phyloP scores from a whole-genome alignment of 2,329 filamentous ascomycete genomes.

The Fusarium compactum region DNA sequence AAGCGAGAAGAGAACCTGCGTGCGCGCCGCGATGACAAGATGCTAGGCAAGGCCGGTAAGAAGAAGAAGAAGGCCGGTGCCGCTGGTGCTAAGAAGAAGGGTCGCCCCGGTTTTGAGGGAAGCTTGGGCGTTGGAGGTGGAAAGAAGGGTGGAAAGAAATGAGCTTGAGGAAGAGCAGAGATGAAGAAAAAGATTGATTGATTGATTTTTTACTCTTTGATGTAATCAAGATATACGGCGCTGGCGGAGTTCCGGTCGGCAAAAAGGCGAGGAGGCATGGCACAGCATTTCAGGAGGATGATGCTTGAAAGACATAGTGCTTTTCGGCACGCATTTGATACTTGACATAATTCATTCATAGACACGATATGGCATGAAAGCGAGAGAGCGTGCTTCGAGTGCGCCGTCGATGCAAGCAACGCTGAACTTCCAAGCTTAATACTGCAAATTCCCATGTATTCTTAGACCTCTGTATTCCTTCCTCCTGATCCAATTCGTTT shows the following conservation, averaged over 20 bases:
- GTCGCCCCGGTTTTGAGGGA: slow-evolving; percentile 77
- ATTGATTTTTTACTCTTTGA: slow-evolving; percentile 24
- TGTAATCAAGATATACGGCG: slow-evolving; percentile 43
- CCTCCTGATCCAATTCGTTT: neutral
- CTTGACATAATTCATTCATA: slow-evolving; percentile 23
- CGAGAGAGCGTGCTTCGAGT: slow-evolving; percentile 21
- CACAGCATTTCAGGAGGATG: slow-evolving; percentile 13
- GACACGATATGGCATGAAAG: slow-evolving; percentile 20
- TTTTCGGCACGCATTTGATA: slow-evolving; percentile 15
- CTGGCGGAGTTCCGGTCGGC: slow-evolving; percentile 43
- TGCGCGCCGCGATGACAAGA: slow-evolving; percentile 80
- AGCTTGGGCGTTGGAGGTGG: slow-evolving; percentile 68
- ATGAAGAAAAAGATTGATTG: slow-evolving; percentile 27
- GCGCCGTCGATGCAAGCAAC: slow-evolving; percentile 8
- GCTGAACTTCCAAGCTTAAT: neutral
- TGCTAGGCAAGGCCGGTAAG: slow-evolving; percentile 68
- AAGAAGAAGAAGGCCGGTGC: slow-evolving; percentile 60
- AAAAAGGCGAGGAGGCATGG: slow-evolving; percentile 28
- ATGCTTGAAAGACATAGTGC: neutral
- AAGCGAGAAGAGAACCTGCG: slow-evolving; percentile 85
- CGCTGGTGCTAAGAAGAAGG: slow-evolving; percentile 58
- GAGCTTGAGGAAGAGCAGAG: slow-evolving; percentile 33
- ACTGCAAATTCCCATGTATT: neutral
- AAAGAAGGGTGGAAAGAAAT: slow-evolving; percentile 64
- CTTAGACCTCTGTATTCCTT: neutral